Base-by-base conservation (phyloP, 257 asterid species). In the Anisodus acutangulus region DNA sequence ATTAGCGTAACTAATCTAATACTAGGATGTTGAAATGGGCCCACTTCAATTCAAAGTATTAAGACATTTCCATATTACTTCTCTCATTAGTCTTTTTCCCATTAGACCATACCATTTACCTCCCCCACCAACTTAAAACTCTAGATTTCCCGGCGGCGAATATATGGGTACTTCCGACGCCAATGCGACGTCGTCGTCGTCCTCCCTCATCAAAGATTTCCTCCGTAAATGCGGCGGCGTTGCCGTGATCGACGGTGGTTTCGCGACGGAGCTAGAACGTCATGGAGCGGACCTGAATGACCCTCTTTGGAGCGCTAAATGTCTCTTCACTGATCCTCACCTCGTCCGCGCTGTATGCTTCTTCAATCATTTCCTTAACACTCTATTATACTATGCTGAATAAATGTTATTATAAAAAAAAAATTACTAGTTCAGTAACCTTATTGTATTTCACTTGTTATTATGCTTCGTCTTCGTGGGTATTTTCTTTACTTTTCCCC, bases 241-340 rank as follows among this genome's bases (percentile, higher is more conserved):
- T 0, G 97, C 95, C 26, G 95, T 95, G 81, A 88, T 95, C 85
- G 98, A 95, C 93, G 98, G 98, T 64, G 98, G 98, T 3, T 92
- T 95, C 43, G 98, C 98, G 79, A 95, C 98, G 86, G 97, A 95
- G 90, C 95, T 95, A 55, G 98, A 95, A 86, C 93, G 95, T 67
- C 94, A 91, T 84, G 98, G 98, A 8, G 96, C 97, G 58, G 89
- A 93, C 92, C 96, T 95, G 54, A 92, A 93, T 85, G 97, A 95
- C 84, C 96, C 98, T 69, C 96, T 95, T 2, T 95, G 98, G 98
- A 95, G 98, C 85, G 98, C 98, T 84, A 93, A 93, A 87, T 95
- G 98, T 84, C 93, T 95, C 83, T 90, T 93, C 83, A 91, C 91
- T 45, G 92, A 94, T 37, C 94, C 98, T 79, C 97, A 95, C 84